These are phyloP conservation scores for Boletus semigastroideus DNA, from an alignment of 1,284 basidiomycete genomes.

Conservation along the genomic window DNA sequence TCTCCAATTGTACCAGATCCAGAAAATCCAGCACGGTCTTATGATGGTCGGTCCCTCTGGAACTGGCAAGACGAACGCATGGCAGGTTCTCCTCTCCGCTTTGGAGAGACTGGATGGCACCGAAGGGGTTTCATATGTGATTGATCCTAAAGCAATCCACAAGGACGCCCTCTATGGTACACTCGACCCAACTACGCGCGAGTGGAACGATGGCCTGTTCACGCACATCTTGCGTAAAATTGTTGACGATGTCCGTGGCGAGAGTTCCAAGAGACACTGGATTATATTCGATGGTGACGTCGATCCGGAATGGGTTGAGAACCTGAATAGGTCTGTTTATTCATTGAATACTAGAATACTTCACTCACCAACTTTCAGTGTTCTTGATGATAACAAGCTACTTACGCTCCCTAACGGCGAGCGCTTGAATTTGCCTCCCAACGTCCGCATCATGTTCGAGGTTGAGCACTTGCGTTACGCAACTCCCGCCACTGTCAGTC, in stretches of 20 bases:
- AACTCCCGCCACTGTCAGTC: constrained; percentile 97
- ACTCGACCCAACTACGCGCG: constrained; percentile 94
- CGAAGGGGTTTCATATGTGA: constrained; percentile 94
- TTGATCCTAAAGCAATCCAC: constrained; percentile 99
- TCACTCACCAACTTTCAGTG: constrained; percentile 51
- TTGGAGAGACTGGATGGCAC: constrained; percentile 89
- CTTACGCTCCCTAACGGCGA: constrained; percentile 98
- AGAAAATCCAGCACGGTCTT: constrained; percentile 98
- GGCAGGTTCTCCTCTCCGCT: constrained; percentile 91
- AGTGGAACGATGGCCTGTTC: constrained; percentile 99
- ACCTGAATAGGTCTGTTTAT: constrained; percentile 85
- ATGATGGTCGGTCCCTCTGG: constrained; percentile 99
- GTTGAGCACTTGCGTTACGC: constrained; percentile 98
- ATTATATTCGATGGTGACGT: constrained; percentile 99
- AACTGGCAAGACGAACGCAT: constrained; percentile 96
- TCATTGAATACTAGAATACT: background rate
- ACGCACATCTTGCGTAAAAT: constrained; percentile 98
- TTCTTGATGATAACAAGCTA: constrained; percentile 98
- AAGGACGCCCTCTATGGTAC: constrained; percentile 99
- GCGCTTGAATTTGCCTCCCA: constrained; percentile 93
- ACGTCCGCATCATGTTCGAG: constrained; percentile 99
- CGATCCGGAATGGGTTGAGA: constrained; percentile 99
- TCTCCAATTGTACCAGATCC: constrained; percentile 97
- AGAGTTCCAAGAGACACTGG: constrained; percentile 97
- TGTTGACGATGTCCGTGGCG: constrained; percentile 97